Base-by-base conservation (phyloP, 768 basidiomycete species). In the Termitomyces bulborhizus region DNA sequence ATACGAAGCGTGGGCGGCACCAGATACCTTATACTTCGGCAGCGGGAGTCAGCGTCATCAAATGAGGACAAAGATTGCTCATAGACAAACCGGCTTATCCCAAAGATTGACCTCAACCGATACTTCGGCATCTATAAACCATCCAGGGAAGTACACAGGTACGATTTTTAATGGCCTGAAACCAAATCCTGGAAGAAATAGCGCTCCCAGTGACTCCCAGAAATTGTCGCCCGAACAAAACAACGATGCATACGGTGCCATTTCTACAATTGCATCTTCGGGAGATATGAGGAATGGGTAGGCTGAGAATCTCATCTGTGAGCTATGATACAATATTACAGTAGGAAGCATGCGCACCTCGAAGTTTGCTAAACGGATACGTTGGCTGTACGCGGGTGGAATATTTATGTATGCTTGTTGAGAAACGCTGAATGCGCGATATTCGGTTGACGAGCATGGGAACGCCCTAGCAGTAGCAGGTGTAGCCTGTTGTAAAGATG, bases 121-220 rank as follows among this genome's bases (percentile, higher is more conserved):
- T 16, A 82, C 61, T 63, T 84, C 79, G 8, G 74, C 80, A 59
- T 82, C 80, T 31, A 86, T 66, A 31, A 82, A 70, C 85, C 85
- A 88, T 11, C 73, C 76, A 3, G 85, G 85, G 50, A 84, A 79
- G 63, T 86, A 88, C 3, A 83, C 67, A 6, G 83, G 76, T 45
- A 74, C 68, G 26, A 82, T 71, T 24, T 73, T 76, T 12, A 77
- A 57, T 47, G 73, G 68, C 41, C 69, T 65, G 57, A 73, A 70
- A 4, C 73, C 73, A 31, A 72, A 63, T 24, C 61, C 63, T 2
- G 76, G 74, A 29, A 82, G 59, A 49, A 66, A 65, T 29, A 69
- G 69, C 16, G 74, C 71, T 39, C 73, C 63, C 1, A 65, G 58
- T 0, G 68, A 76, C 57, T 2, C 60, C 64, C 12, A 67, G 36